Percentiles rank a stretch among this genome's conserved stretches.
phyloP scores from a whole-genome alignment of 73 alveolate species.

The Symbiodinium natans region DNA sequence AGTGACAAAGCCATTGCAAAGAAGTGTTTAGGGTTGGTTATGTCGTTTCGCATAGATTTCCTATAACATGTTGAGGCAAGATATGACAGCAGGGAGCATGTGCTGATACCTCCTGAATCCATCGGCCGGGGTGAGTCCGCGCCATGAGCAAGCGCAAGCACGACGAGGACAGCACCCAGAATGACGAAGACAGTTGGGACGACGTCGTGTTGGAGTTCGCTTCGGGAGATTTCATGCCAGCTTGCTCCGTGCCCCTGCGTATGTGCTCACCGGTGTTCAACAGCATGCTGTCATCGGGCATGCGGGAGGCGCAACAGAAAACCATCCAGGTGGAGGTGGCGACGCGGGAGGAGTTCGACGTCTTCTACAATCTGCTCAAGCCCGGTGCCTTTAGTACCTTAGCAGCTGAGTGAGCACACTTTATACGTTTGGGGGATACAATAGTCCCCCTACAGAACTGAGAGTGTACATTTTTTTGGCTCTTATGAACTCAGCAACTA shows the following conservation, averaged over 20 bases:
- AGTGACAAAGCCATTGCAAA: too few relatives aligned
- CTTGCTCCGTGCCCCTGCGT: neutral
- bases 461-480: too few relatives aligned
- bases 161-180: neutral
- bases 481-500: too few relatives aligned
- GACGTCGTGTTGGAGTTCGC: neutral
- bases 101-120: too few relatives aligned
- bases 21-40: too few relatives aligned
- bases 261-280: slow-evolving; percentile 1
- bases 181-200: too few relatives aligned
- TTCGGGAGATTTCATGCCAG: neutral
- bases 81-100: too few relatives aligned
- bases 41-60: too few relatives aligned
- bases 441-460: too few relatives aligned
- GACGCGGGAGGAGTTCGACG: neutral
- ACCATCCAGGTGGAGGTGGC: slow-evolving; percentile 10
- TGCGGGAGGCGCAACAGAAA: neutral
- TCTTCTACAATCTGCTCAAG: neutral
- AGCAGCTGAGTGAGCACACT: too few relatives aligned
- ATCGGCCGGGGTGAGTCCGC: neutral
- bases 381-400: neutral
- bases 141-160: neutral
- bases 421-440: too few relatives aligned
- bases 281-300: slow-evolving; percentile 15
- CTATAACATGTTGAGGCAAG: too few relatives aligned